A percentile compares a stretch with the other conserved stretches of the same genome.
phyloP scores from a whole-genome alignment of 306 rosid species.

The Vicia faba region DNA sequence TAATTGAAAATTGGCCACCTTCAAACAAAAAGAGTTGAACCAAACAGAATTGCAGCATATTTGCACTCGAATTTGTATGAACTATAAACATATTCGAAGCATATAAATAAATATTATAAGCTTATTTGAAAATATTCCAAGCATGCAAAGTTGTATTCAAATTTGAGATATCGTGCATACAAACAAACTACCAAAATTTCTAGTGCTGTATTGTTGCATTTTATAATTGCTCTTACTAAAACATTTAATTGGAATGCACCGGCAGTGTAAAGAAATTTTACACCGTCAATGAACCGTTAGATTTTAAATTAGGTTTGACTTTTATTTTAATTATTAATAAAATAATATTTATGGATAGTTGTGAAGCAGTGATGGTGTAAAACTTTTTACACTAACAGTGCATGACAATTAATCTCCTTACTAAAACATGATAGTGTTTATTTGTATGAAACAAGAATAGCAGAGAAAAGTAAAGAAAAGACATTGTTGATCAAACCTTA shows the following conservation, averaged over 20 bases:
- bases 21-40: not conserved
- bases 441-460: not conserved
- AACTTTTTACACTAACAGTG: too few relatives aligned
- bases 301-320: too few relatives aligned
- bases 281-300: too few relatives aligned
- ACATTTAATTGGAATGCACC: too few relatives aligned
- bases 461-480: not conserved
- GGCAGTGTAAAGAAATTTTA: too few relatives aligned
- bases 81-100: not conserved
- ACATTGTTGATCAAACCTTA: slow-evolving; percentile 44
- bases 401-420: too few relatives aligned
- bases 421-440: not conserved
- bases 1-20: not conserved
- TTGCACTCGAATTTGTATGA: not conserved
- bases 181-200: not conserved
- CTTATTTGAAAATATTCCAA: slow-evolving; percentile 14
- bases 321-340: too few relatives aligned
- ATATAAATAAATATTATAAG: not conserved
- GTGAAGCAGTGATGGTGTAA: too few relatives aligned
- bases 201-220: not conserved
- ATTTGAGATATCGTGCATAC: too few relatives aligned
- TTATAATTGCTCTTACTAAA: slow-evolving; percentile 15
- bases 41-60: not conserved
- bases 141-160: too few relatives aligned
- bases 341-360: too few relatives aligned